phyloP scores from a whole-genome alignment of 2,329 filamentous ascomycete species.

The Ascochyta fabae region DNA sequence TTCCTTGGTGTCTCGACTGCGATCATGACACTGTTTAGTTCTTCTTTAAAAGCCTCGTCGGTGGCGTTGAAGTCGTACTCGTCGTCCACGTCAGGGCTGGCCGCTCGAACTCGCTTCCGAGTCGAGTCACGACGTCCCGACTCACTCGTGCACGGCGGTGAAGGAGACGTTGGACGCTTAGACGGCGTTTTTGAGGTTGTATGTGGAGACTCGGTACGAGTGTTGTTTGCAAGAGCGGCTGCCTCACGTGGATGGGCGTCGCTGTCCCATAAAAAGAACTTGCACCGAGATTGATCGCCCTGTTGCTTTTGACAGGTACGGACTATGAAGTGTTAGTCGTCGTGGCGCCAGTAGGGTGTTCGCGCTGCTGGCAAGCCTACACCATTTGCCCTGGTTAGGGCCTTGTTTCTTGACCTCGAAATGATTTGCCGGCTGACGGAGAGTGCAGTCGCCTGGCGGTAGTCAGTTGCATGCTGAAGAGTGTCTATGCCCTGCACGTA shows the following conservation, averaged over 20 bases:
- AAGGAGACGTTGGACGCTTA: constrained; percentile 24
- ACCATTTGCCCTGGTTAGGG: constrained; percentile 63
- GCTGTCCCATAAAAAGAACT: constrained; percentile 65
- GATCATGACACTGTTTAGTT: constrained; percentile 36
- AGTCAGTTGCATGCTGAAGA: constrained; percentile 17
- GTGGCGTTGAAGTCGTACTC: constrained; percentile 44
- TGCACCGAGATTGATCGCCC: constrained; percentile 54
- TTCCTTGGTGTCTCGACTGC: constrained; percentile 52
- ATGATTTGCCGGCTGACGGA: constrained; percentile 60
- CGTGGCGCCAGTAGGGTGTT: background rate
- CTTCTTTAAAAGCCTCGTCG: constrained; percentile 41
- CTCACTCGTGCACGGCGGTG: constrained; percentile 27
- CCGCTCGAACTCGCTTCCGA: constrained; percentile 40
- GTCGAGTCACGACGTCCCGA: constrained; percentile 14
- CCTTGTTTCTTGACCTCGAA: constrained; percentile 65
- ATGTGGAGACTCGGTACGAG: constrained; percentile 45
- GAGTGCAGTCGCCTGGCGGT: constrained; percentile 59
- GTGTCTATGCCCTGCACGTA: constrained; percentile 12
- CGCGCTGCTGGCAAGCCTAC: constrained; percentile 20
- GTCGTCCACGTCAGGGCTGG: constrained; percentile 37
- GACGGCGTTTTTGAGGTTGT: constrained; percentile 22
- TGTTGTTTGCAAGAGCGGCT: constrained; percentile 55
- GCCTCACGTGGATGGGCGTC: constrained; percentile 60
- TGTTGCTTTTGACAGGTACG: constrained; percentile 63
- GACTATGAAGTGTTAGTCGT: constrained; percentile 43